Conservation (phyloP, 2,329 filamentous ascomycete genomes). For the Parastagonospora nodorum region DNA sequence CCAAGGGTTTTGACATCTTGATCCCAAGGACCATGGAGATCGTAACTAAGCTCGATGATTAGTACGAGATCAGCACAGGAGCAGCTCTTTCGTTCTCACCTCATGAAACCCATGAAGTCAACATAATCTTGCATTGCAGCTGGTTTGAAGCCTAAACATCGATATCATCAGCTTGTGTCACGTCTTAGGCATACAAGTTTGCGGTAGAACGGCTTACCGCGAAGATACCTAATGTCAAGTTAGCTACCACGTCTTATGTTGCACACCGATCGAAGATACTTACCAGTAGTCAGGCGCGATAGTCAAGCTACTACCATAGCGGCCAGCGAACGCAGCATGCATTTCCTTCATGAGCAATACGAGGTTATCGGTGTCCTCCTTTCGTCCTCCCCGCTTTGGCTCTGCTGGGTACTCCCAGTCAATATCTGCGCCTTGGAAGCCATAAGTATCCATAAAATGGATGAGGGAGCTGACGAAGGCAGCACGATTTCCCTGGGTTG, state of each 20-base stretch:
- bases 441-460: constrained; percentile 50
- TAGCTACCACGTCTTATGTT: background rate
- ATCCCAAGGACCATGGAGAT: constrained; percentile 39
- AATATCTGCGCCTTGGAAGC: constrained; percentile 53
- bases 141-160: constrained; percentile 29
- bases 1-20: constrained; percentile 30
- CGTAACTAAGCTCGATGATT: too few species aligned
- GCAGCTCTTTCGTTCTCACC: constrained; percentile 3
- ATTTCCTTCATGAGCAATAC: constrained; percentile 26
- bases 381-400: constrained; percentile 43
- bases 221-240: background rate
- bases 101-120: constrained; percentile 27
- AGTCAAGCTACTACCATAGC: constrained; percentile 32
- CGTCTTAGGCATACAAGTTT: too few species aligned
- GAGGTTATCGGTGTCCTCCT: constrained; percentile 40
- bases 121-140: constrained; percentile 47
- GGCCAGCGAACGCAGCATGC: constrained; percentile 11
- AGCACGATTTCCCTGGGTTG: constrained; percentile 20
- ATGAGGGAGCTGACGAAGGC: constrained; percentile 46
- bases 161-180: too few species aligned
- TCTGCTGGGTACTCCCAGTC: constrained; percentile 51
- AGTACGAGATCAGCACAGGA: too few species aligned
- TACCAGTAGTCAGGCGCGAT: constrained; percentile 34
- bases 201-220: constrained; percentile 1
- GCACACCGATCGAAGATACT: background rate